Evolutionary conservation across 2,329 filamentous ascomycete species (phyloP), one percentile per base, ranked within the genome.

Genomic region (Colletotrichum lupini): DNA sequence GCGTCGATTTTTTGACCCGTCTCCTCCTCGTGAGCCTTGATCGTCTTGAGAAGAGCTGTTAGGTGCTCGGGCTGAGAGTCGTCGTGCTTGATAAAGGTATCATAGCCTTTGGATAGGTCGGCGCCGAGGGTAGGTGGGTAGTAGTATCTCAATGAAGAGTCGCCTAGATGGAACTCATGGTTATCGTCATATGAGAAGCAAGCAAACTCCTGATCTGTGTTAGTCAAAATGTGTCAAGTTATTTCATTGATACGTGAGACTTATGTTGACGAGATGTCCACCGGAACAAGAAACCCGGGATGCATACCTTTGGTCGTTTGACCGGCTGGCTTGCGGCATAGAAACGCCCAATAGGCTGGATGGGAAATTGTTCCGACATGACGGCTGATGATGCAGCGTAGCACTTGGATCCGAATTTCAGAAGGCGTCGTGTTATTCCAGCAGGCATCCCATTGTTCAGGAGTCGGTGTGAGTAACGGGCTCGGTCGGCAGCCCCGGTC

Each of bases 111-210:
- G 26, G 92, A 96, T 49, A 99, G 86, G 81, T 98, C 92, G 7
- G 90, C 89, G 9, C 92, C 91, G 2, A 97, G 82, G 32, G 81
- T 83, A 0, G 93, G 94, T 2, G 94, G 92, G 79, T 98, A 97
- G 83, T 98, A 98, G 85, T 96, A 98, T 76, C 92, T 91, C 76
- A 99, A 81, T 1, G 94, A 96, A 3, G 93, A 93, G 74, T 93
- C 93, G 75, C 94, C 95, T 4, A 93, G 89, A 61, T 87, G 92
- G 78, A 95, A 95, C 67, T 90, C 83, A 80, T 96, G 97, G 32
- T 95, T 86, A 57, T 95, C 90, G 81, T 98, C 94, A 83, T 97
- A 98, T 9, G 96, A 98, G 84, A 98, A 99, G 83, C 89, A 95
- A 4, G 96, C 90, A 76, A 99, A 94, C 85, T 99, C 97, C 92